A percentile compares a stretch with the other conserved stretches of the same genome.
phyloP scores from a whole-genome alignment of 2,329 filamentous ascomycete species.

The Xylaria sp. region DNA sequence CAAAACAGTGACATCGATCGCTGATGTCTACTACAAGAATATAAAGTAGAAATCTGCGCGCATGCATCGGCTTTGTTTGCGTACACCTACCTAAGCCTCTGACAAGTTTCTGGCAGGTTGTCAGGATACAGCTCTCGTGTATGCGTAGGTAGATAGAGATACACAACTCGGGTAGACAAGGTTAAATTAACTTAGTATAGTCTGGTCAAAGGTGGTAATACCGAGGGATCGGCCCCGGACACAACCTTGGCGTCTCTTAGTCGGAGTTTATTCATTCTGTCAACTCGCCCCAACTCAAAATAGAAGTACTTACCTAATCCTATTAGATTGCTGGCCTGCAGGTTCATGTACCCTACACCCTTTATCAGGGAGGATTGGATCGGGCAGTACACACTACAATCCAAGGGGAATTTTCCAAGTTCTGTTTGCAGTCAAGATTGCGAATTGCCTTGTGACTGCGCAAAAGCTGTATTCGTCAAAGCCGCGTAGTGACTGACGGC shows the following conservation, averaged over 20 bases:
- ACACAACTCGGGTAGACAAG: slow-evolving; percentile 1
- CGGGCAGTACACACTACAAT: not conserved
- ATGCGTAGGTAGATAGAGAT: not conserved
- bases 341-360: not conserved
- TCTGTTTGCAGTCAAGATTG: too few species aligned
- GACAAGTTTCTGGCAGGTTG: not conserved
- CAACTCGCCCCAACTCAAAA: slow-evolving; percentile 23
- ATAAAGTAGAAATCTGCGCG: not conserved
- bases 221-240: slow-evolving; percentile 24
- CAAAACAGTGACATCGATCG: not conserved
- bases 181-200: slow-evolving; percentile 14
- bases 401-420: slow-evolving; percentile 10
- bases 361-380: slow-evolving; percentile 4
- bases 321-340: slow-evolving; percentile 12
- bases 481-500: slow-evolving; percentile 8
- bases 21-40: not conserved
- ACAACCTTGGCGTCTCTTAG: slow-evolving; percentile 25
- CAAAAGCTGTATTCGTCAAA: not conserved
- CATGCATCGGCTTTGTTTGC: not conserved
- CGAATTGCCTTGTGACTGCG: not conserved
- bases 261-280: slow-evolving; percentile 19
- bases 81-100: not conserved
- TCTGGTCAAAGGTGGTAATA: slow-evolving; percentile 30
- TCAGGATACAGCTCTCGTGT: not conserved
- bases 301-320: slow-evolving; percentile 11